Conservation (phyloP, 352 stramenopile genomes). For the Pythium rhizo-oryzae region DNA sequence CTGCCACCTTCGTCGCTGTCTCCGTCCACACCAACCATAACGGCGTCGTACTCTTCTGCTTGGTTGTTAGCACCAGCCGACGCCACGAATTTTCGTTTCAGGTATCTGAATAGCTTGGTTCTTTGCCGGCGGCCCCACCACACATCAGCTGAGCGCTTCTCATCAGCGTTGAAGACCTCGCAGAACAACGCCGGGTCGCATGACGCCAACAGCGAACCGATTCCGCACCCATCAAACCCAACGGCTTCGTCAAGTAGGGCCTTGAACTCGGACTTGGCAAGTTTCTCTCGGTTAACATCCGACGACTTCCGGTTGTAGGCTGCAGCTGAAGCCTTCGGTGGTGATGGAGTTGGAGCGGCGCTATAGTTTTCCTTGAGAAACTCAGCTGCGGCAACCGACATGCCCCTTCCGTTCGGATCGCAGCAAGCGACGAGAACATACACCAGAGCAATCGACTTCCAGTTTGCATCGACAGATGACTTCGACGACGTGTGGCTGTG, state of each 20-base stretch:
- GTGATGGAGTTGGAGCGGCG: background rate
- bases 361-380: slow-evolving; percentile 74
- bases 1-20: slow-evolving; percentile 20
- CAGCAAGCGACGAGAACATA: slow-evolving; percentile 75
- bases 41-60: slow-evolving; percentile 29
- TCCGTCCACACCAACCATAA: slow-evolving; percentile 16
- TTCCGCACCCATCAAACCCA: slow-evolving; percentile 72
- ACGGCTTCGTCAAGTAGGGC: slow-evolving; percentile 66
- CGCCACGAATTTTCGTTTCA: slow-evolving; percentile 69
- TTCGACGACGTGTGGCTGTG: slow-evolving; percentile 25
- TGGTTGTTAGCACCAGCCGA: slow-evolving; percentile 37
- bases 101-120: slow-evolving; percentile 53
- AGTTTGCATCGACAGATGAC: slow-evolving; percentile 53
- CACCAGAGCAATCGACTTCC: slow-evolving; percentile 70
- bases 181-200: slow-evolving; percentile 51
- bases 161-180: slow-evolving; percentile 70
- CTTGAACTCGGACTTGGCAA: slow-evolving; percentile 49
- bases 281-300: slow-evolving; percentile 21
- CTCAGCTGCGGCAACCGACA: slow-evolving; percentile 67
- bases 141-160: slow-evolving; percentile 75
- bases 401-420: slow-evolving; percentile 77
- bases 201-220: slow-evolving; percentile 57
- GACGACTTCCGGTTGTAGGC: slow-evolving; percentile 8
- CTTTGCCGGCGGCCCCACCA: slow-evolving; percentile 70
- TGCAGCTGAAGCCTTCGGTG: slow-evolving; percentile 2